Conservation (phyloP, 2,329 filamentous ascomycete species). For the Huntiella bhutanensis region DNA sequence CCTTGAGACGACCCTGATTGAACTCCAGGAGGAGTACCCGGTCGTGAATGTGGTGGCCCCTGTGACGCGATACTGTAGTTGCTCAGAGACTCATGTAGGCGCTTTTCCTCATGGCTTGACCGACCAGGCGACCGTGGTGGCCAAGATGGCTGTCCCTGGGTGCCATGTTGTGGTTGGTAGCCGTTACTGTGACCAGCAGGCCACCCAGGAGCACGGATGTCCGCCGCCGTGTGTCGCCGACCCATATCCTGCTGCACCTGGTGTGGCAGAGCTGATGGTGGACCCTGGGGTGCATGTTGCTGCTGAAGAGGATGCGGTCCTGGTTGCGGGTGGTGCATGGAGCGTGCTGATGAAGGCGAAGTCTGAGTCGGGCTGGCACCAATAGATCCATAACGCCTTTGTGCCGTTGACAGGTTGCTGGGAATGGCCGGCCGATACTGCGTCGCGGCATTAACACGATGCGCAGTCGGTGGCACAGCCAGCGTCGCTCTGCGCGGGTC, state of each 20-base stretch:
- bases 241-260: constrained; percentile 32
- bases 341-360: constrained; percentile 37
- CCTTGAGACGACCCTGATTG: too few relatives aligned
- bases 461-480: constrained; percentile 29
- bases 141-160: constrained; percentile 28
- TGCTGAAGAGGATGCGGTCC: constrained; percentile 46
- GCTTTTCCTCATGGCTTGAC: constrained; percentile 31
- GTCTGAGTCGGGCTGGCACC: constrained; percentile 49
- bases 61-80: constrained; percentile 32
- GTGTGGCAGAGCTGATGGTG: constrained; percentile 30
- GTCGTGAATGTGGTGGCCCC: constrained; percentile 28
- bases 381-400: constrained; percentile 74
- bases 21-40: constrained; percentile 28
- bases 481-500: constrained; percentile 58
- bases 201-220: constrained; percentile 61
- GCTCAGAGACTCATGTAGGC: constrained; percentile 36
- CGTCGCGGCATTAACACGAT: constrained; percentile 22
- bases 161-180: constrained; percentile 19
- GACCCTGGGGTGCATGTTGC: constrained; percentile 30
- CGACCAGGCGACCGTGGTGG: constrained; percentile 39
- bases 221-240: constrained; percentile 81
- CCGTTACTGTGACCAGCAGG: constrained; percentile 43
- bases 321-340: constrained; percentile 42
- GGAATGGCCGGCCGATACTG: constrained; percentile 63
- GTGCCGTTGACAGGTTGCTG: constrained; percentile 59